phyloP scores from a whole-genome alignment of 371 early-diverging fungal species.

The Coemansia linderi region DNA sequence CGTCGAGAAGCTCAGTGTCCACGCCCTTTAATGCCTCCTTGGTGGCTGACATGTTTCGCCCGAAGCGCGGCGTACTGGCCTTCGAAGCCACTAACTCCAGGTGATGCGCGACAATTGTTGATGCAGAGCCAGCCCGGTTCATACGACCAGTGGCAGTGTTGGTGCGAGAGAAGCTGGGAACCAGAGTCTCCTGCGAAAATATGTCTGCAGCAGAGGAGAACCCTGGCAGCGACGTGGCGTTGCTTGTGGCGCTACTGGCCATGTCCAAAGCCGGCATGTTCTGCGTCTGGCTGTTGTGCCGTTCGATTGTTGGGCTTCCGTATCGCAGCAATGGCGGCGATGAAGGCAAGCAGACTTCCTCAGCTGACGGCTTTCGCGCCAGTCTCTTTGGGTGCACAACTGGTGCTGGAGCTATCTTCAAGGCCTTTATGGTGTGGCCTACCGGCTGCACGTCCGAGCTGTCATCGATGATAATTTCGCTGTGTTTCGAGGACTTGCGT shows the following conservation, averaged over 20 bases:
- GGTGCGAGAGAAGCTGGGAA: background rate
- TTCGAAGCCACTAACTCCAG: background rate
- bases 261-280: background rate
- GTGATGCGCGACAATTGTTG: background rate
- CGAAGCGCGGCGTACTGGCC: background rate
- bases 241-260: background rate
- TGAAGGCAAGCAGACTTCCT: constrained; percentile 19
- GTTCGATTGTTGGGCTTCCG: constrained; percentile 41
- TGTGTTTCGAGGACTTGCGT: background rate
- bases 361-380: background rate
- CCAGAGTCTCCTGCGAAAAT: constrained; percentile 7
- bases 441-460: constrained; percentile 3
- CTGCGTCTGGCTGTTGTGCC: constrained; percentile 19
- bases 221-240: background rate
- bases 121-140: background rate
- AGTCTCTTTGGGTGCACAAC: background rate
- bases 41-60: constrained; percentile 1
- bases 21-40: constrained; percentile 8
- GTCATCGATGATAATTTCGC: background rate
- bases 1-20: constrained; percentile 29
- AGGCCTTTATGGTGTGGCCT: background rate
- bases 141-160: background rate
- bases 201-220: background rate
- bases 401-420: background rate
- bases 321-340: constrained; percentile 37